Evolutionary conservation across 1,139 yeast genomes (phyloP), one percentile per base, ranked within the genome.

Genomic region (Waltiozyma sp.): DNA sequence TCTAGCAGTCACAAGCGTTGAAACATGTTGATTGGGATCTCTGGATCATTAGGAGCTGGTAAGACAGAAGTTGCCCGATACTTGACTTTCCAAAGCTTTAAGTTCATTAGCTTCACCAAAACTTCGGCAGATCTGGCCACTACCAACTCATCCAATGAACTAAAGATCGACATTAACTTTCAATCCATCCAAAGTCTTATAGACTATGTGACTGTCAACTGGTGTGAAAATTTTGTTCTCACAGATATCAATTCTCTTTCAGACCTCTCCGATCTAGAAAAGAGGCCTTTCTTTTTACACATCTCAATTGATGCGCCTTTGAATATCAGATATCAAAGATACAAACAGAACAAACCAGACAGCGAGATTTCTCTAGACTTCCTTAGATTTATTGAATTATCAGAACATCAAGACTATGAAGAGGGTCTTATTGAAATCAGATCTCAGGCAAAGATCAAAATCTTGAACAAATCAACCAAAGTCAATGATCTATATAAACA

Each of bases 281-380:
- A 82, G 50, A 66, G 96, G 46, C 97, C 98, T 0, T 91, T 87
- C 58, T 87, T 89, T 56, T 69, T 88, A 28, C 95, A 88, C 54
- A 58, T 91, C 3, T 73, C 87, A 9, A 69, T 88, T 2, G 95
- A 87, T 56, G 88, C 95, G 0, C 86, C 96, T 0, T 49, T 82
- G 14, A 54, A 58, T 19, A 52, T 75, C 23, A 68, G 95, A 43
- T 72, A 69, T 56, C 60, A 66, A 38, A 63, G 93, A 40, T 72
- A 66, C 53, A 50, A 54, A 23, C 43, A 52, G 21, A 62, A 61
- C 40, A 44, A 59, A 41, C 49, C 54, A 11, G 43, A 47, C 3
- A 31, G 7, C 4, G 34, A 31, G 14, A 28, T 6, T 10, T 6
- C n/a, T 28, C 41, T 49, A 15, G 45, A 52, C 4, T 47, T 62